Base-by-base conservation (phyloP, 208 protist genomes). In the Crithidia brevicula region DNA sequence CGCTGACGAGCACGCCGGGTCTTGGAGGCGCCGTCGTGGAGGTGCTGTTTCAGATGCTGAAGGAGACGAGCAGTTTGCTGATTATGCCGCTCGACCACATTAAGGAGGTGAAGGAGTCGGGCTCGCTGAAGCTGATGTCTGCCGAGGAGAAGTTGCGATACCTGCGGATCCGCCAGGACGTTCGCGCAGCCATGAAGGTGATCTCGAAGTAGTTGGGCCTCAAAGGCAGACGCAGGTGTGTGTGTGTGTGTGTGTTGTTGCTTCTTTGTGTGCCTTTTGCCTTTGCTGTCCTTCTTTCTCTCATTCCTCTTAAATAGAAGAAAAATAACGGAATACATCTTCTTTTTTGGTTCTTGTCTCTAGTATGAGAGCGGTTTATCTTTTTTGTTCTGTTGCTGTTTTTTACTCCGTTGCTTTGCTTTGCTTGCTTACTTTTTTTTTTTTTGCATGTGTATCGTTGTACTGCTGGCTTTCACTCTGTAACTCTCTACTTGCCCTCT, bases 61-160 rank as follows among this genome's bases (percentile, higher is more conserved):
- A 89, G 67, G 88, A 96, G 47, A 96, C 91, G 25, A 86, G 84
- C 43, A 93, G 86, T 52, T 63, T 96, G 20, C 73, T 96, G 23
- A 62, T 96, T 11, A 90, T 94, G 83, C 86, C 91, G 8, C 76
- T 89, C 27, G 82, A 93, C 53, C 79, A 92, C 77, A 93, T 96
- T 59, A 89, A 93, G 58, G 91, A 85, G 23, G 86, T 96, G 40
- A 85, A 91, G 76, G 74, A 88, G 42, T 89, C 86, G 0, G 91
- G 91, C 11, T 60, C 83, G 28, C 75, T 96, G 69, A 74, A 77
- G 45, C 74, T 96, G 38, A 80, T 96, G 80, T 82, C 75, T 28
- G 67, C 74, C 46, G 88, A 92, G 46, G 91, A 96, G 58, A 88
- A 92, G 79, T 46, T 93, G 61, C 62, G 80, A 49, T 93, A 89